These are phyloP conservation scores for Bjerkandera adusta DNA, from an alignment of 1,284 basidiomycete species.

Conservation along the genomic window DNA sequence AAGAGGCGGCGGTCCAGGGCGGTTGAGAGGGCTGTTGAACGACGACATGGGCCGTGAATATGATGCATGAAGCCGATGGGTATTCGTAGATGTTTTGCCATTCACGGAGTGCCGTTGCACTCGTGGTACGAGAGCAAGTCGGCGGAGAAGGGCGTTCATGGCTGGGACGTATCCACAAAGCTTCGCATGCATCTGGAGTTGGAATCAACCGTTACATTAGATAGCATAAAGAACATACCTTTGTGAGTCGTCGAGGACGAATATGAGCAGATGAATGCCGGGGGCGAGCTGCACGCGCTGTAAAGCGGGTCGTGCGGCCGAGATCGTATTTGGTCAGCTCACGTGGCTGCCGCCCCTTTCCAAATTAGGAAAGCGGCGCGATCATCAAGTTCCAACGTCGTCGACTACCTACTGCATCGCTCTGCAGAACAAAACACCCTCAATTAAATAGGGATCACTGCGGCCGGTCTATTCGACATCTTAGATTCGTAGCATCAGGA, in stretches of 20 bases:
- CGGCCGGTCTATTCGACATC: not conserved
- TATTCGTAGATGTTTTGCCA: not conserved
- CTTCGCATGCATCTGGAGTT: not conserved
- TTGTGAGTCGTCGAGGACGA: no score
- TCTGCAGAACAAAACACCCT: no score
- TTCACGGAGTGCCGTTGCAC: not conserved
- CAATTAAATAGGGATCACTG: not conserved
- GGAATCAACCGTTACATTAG: not conserved
- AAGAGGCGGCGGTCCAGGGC: constrained; percentile 69
- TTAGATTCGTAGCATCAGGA: no score
- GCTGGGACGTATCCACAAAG: not conserved
- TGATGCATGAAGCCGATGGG: not conserved
- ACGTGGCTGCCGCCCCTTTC: no score
- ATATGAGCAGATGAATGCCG: no score
- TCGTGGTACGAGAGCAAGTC: not conserved
- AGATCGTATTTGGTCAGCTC: no score
- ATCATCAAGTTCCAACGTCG: no score
- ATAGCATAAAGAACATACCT: no score
- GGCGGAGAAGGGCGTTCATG: not conserved
- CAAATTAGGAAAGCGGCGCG: no score
- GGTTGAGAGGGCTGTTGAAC: constrained; percentile 36
- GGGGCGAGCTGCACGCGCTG: no score
- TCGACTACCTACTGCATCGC: no score
- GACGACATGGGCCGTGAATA: constrained; percentile 23
- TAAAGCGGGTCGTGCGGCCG: no score